Evolutionary conservation across 108 stramenopile species (phyloP).

Genomic region (Pseudonitzschia delicatissima): DNA sequence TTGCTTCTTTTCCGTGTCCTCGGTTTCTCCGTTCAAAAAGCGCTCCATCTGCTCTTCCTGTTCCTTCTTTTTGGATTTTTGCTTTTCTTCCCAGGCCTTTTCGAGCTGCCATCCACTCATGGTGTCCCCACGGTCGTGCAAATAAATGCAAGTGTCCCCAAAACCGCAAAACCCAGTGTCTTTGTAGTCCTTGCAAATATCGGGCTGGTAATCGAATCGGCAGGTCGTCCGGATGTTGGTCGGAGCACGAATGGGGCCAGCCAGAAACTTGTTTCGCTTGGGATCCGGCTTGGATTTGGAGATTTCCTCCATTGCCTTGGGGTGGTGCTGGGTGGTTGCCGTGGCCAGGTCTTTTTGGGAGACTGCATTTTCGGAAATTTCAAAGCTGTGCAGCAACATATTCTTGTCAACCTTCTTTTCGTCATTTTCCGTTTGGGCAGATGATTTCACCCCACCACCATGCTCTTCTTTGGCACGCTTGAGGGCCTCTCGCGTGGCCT

Average conservation of each 20-base stretch:
- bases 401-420: slow-evolving; percentile 19
- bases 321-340: slow-evolving; percentile 47
- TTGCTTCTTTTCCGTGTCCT: slow-evolving; percentile 7
- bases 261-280: slow-evolving; percentile 60
- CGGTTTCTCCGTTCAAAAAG: slow-evolving; percentile 37
- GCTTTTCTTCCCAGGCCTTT: slow-evolving; percentile 88
- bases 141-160: slow-evolving; percentile 97
- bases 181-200: slow-evolving; percentile 99
- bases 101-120: slow-evolving; percentile 96
- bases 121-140: slow-evolving; percentile 95
- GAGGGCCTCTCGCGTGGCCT: slow-evolving; percentile 43
- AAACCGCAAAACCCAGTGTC: slow-evolving; percentile 99
- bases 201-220: slow-evolving; percentile 97
- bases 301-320: slow-evolving; percentile 24
- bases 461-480: slow-evolving; percentile 33
- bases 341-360: slow-evolving; percentile 32
- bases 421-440: slow-evolving; percentile 7
- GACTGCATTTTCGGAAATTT: not conserved
- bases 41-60: slow-evolving; percentile 61
- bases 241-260: slow-evolving; percentile 87
- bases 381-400: slow-evolving; percentile 20
- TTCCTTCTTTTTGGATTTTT: slow-evolving; percentile 67
- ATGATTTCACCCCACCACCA: too few species aligned
- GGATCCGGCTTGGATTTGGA: slow-evolving; percentile 7
- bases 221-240: slow-evolving; percentile 86